A percentile compares a stretch with the other conserved stretches of the same genome.
Conservation (phyloP, 2,329 filamentous ascomycete species). For the Tolypocladium amazonense region DNA sequence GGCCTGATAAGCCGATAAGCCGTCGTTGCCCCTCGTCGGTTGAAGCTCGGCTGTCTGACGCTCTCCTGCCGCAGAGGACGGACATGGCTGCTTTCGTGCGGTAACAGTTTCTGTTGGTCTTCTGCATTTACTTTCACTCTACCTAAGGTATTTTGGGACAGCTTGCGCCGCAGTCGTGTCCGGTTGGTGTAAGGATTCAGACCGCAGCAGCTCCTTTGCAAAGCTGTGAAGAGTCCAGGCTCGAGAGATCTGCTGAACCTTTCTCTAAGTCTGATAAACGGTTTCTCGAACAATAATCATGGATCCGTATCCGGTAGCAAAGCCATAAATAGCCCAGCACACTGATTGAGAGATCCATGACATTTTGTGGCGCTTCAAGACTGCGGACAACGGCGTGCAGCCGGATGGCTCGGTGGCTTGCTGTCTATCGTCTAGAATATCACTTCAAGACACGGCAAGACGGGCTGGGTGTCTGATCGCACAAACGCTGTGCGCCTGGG, state of each 20-base stretch:
- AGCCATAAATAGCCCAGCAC: not conserved
- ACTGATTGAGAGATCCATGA: not conserved
- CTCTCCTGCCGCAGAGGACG: not conserved
- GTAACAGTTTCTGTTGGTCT: too few relatives aligned
- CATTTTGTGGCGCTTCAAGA: not conserved
- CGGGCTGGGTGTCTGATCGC: not conserved
- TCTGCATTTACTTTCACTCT: not conserved
- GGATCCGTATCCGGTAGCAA: too few relatives aligned
- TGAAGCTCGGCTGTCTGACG: conserved; percentile 13
- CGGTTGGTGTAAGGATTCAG: not conserved
- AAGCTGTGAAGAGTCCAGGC: not conserved
- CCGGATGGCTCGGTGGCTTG: not conserved
- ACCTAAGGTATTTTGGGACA: not conserved
- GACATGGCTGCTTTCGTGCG: not conserved
- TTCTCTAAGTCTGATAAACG: too few relatives aligned
- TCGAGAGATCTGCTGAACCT: not conserved
- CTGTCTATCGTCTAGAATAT: not conserved
- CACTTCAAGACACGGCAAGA: not conserved
- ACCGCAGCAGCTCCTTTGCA: not conserved
- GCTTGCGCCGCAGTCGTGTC: not conserved
- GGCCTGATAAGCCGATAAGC: conserved; percentile 28
- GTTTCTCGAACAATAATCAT: too few relatives aligned
- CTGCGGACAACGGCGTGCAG: not conserved
- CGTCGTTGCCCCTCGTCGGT: conserved; percentile 21
- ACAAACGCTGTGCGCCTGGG: not conserved